A percentile compares a stretch with the other conserved stretches of the same genome.
These are phyloP conservation scores for Symbiodinium pilosum DNA, from an alignment of 73 alveolate species.

Conservation along the genomic window DNA sequence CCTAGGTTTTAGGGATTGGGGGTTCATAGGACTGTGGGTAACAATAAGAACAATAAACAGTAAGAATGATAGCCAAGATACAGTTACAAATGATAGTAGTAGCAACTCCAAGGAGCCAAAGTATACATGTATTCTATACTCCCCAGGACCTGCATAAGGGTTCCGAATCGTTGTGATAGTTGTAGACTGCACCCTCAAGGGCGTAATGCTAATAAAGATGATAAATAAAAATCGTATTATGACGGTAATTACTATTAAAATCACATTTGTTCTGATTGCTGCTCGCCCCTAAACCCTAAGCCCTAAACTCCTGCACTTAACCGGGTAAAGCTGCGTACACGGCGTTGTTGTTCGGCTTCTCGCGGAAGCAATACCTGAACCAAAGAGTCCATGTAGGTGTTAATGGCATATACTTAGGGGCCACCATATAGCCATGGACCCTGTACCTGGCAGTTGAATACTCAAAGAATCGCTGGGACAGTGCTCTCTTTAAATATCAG, in stretches of 20 bases:
- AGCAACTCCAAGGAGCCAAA: too few relatives aligned
- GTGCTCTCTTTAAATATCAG: too few relatives aligned
- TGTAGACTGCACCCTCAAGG: neutral
- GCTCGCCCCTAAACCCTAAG: neutral
- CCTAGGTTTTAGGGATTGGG: too few relatives aligned
- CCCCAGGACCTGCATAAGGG: neutral
- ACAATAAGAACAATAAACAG: too few relatives aligned
- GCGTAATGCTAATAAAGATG: neutral
- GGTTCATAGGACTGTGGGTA: too few relatives aligned
- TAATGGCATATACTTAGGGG: neutral
- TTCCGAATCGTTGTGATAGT: neutral
- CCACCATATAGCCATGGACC: neutral
- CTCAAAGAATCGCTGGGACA: too few relatives aligned
- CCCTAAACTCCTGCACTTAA: too few relatives aligned
- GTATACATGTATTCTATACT: too few relatives aligned
- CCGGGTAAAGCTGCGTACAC: neutral
- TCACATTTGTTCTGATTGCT: neutral
- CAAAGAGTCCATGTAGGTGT: neutral
- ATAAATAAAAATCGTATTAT: neutral
- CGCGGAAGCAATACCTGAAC: constrained; percentile 9
- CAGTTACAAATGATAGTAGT: too few relatives aligned
- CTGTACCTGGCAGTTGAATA: too few relatives aligned
- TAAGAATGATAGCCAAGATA: too few relatives aligned
- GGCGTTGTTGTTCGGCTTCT: neutral
- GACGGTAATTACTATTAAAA: neutral